These are phyloP conservation scores for Chlamydomonas applanata DNA, from an alignment of 139 green algal species.

Conservation along the genomic window DNA sequence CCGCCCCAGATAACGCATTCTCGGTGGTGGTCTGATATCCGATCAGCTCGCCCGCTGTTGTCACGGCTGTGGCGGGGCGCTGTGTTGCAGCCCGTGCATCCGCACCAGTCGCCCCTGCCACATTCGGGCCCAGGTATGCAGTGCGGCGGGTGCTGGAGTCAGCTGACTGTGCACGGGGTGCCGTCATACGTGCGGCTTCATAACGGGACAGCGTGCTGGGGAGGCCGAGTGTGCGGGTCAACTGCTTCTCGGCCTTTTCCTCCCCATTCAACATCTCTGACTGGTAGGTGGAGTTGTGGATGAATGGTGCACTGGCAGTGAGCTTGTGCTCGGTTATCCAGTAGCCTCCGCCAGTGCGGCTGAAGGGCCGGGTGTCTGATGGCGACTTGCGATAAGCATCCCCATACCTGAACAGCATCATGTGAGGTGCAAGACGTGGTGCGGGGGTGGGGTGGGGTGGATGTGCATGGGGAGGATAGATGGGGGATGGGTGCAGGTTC, in stretches of 20 bases:
- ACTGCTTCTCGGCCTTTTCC: constrained; percentile 23
- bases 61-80: constrained; percentile 26
- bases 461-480: too few species aligned
- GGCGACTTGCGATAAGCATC: constrained; percentile 24
- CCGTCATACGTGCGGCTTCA: constrained; percentile 25
- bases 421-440: too few species aligned
- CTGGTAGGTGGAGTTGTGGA: constrained; percentile 46
- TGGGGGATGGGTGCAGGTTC: too few species aligned
- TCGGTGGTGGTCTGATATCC: constrained; percentile 39
- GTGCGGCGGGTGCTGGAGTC: constrained; percentile 12
- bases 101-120: neutral
- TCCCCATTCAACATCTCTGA: constrained; percentile 37
- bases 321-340: constrained; percentile 20
- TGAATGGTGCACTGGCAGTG: constrained; percentile 25
- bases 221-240: constrained; percentile 26
- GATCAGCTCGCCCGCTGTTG: constrained; percentile 24
- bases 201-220: constrained; percentile 26
- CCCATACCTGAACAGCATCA: constrained; percentile 17
- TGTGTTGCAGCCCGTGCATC: neutral
- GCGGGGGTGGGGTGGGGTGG: too few species aligned
- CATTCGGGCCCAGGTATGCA: constrained; percentile 6
- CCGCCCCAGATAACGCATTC: too few species aligned
- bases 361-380: constrained; percentile 20
- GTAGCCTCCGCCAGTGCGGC: constrained; percentile 42
- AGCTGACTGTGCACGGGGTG: constrained; percentile 11